A percentile compares a stretch with the other conserved stretches of the same genome.
Conservation (phyloP, 2,329 filamentous ascomycete species). For the Aspergillus sp. region DNA sequence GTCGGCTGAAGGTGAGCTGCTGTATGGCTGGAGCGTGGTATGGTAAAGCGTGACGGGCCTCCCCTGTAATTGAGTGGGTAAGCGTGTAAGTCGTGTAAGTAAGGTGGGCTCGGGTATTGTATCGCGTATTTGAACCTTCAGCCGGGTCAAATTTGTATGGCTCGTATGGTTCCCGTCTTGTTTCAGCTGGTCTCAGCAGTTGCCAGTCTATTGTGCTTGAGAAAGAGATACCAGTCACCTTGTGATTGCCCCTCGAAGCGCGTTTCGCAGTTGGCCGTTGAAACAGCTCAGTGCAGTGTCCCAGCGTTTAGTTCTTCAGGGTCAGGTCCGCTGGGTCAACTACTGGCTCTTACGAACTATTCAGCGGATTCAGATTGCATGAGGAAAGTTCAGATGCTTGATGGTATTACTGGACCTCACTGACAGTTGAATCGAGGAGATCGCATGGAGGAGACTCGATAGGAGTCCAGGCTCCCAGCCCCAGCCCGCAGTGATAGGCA, state of each 20-base stretch:
- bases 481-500: background rate
- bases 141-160: background rate
- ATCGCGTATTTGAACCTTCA: background rate
- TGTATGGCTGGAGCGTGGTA: constrained; percentile 14
- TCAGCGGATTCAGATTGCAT: background rate
- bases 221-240: constrained; percentile 2
- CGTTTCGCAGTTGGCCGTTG: constrained; percentile 15
- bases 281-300: constrained; percentile 14
- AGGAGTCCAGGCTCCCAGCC: background rate
- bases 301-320: background rate
- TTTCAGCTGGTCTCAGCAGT: constrained; percentile 17
- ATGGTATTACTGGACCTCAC: constrained; percentile 17
- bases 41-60: constrained; percentile 22
- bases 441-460: background rate
- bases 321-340: constrained; percentile 5
- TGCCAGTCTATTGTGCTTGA: constrained; percentile 2
- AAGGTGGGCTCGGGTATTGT: background rate
- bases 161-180: constrained; percentile 9
- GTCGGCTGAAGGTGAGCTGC: constrained; percentile 15
- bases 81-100: background rate
- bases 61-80: constrained; percentile 11
- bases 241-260: constrained; percentile 9
- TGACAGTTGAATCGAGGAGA: constrained; percentile 8
- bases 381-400: constrained; percentile 6
- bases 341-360: constrained; percentile 2